Conservation (phyloP, 495 filamentous ascomycete species). For the Penicillium herquei region DNA sequence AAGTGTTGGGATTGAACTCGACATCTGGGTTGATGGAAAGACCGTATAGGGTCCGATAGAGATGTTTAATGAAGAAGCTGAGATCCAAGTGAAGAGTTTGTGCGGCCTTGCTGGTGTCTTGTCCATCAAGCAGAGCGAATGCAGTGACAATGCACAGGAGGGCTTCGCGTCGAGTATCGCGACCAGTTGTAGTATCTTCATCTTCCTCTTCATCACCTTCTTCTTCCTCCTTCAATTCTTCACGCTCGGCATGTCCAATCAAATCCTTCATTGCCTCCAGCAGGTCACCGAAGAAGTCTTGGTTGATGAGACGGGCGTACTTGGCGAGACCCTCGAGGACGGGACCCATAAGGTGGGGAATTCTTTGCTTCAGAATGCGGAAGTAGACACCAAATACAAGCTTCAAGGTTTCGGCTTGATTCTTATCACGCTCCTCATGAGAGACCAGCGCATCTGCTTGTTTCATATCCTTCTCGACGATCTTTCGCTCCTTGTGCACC, state of each 20-base stretch:
- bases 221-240: slow-evolving; percentile 47
- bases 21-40: slow-evolving; percentile 80
- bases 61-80: slow-evolving; percentile 89
- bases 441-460: slow-evolving; percentile 87
- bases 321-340: slow-evolving; percentile 88
- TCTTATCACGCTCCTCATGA: slow-evolving; percentile 87
- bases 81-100: slow-evolving; percentile 77
- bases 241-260: slow-evolving; percentile 63
- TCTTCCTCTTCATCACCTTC: slow-evolving; percentile 34
- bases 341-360: slow-evolving; percentile 81
- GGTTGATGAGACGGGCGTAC: slow-evolving; percentile 95
- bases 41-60: slow-evolving; percentile 78
- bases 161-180: slow-evolving; percentile 76
- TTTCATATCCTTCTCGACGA: slow-evolving; percentile 87
- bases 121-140: slow-evolving; percentile 87
- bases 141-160: slow-evolving; percentile 96
- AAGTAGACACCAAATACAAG: slow-evolving; percentile 95
- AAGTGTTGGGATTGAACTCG: slow-evolving; percentile 73
- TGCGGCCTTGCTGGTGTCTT: slow-evolving; percentile 69
- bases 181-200: slow-evolving; percentile 30
- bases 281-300: slow-evolving; percentile 96
- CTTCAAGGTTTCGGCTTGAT: slow-evolving; percentile 92
- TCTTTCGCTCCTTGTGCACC: slow-evolving; percentile 76
- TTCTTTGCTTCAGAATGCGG: slow-evolving; percentile 79
- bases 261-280: slow-evolving; percentile 92